Evolutionary conservation across 805 yeast species (phyloP), one percentile per base, ranked within the genome.

Genomic region (Monosporozyma servazzii): DNA sequence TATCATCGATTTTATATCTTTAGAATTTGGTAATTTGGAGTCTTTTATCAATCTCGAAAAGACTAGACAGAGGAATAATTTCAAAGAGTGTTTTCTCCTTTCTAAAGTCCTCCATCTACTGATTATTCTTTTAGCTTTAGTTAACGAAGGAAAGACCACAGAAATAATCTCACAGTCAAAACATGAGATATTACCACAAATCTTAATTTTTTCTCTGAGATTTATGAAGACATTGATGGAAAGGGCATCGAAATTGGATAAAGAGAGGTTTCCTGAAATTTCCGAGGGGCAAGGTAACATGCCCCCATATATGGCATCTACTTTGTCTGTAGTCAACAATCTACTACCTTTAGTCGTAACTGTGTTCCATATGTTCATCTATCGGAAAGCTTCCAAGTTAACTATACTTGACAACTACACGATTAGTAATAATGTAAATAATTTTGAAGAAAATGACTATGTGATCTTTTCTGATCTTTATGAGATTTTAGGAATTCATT

Each of bases 261-360:
- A 53, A 41, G 42, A 49, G 39, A 45, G 52, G 11, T 58, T 53
- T 43, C 57, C 64, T 3, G 54, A 59, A 10, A 31, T 46, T 6
- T 39, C 40, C 2, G 50, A 51, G 6, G 17, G 39, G 46, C 17
- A 46, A 48, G 11, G 30, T 17, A 18, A 17, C 58, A 37, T 37
- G 13, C 45, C 66, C 1, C 67, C 67, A 15, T 56, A 55, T 41
- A 18, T 59, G 36, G 33, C 21, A 11, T 39, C 45, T 11, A n/a
- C 49, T 5, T 8, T 40, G 15, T 17, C 27, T 5, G 39, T 20
- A 3, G 21, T 29, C 6, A 25, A 33, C 17, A 37, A 37, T 37
- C 17, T 37, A 18, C 13, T 23, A 29, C 27, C 47, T n/a, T n/a
- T 20, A 17, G 39, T 20, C 3, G 2, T 44, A 11, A 48, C 45